Evolutionary conservation across 371 early-diverging fungal species (phyloP).

Genomic region (Synchytrium microbalum): DNA sequence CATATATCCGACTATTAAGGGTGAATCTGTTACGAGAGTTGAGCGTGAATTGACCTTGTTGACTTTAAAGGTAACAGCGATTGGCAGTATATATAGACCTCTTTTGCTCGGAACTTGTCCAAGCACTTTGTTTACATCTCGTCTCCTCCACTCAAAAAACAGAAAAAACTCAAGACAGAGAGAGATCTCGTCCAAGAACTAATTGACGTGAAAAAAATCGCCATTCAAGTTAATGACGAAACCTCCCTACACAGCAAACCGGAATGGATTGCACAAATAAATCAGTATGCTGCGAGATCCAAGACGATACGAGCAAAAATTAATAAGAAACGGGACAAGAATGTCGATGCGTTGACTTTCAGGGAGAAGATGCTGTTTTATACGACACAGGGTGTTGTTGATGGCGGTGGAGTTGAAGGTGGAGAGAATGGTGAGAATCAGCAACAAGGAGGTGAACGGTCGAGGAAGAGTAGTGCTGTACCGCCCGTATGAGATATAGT

Average conservation of each 20-base stretch:
- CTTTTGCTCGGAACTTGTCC: too few relatives aligned
- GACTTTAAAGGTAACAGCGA: not conserved
- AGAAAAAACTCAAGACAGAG: not conserved
- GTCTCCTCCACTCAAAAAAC: too few relatives aligned
- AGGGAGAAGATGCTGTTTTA: conserved; percentile 5
- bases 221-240: not conserved
- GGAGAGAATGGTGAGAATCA: too few relatives aligned
- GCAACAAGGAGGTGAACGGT: too few relatives aligned
- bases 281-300: not conserved
- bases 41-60: not conserved
- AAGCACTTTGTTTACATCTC: too few relatives aligned
- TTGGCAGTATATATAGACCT: too few relatives aligned
- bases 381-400: conserved; percentile 3
- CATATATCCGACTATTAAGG: not conserved
- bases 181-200: not conserved
- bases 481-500: too few relatives aligned
- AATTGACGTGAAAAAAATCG: not conserved
- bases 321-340: not conserved
- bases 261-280: not conserved
- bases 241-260: not conserved
- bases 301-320: not conserved
- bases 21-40: not conserved
- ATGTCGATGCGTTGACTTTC: not conserved
- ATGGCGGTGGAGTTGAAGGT: too few relatives aligned
- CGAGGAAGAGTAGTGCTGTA: too few relatives aligned